Evolutionary conservation across 352 stramenopile species (phyloP).

Genomic region (Phytophthora kernoviae): DNA sequence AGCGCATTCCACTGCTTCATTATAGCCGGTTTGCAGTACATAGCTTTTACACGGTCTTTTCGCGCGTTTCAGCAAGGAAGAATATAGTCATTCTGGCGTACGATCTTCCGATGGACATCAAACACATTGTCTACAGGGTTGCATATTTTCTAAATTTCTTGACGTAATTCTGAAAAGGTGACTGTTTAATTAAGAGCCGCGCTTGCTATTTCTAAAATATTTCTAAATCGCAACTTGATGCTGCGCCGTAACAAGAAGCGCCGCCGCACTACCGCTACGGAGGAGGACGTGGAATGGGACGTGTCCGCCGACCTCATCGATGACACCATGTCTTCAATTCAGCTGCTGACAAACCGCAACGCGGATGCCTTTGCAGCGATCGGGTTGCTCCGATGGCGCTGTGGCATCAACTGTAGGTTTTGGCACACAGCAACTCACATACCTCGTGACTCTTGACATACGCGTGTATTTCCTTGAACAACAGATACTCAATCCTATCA

Average conservation of each 20-base stretch:
- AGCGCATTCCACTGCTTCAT: too few species aligned
- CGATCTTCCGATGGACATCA: too few species aligned
- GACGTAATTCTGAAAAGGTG: too few species aligned
- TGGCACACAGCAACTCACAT: neutral
- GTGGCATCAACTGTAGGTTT: constrained; percentile 62
- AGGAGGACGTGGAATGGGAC: constrained; percentile 34
- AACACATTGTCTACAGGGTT: too few species aligned
- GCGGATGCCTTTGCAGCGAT: constrained; percentile 37
- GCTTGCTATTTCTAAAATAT: too few species aligned
- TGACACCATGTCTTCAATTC: constrained; percentile 54
- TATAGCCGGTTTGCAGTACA: too few species aligned
- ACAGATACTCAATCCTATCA: constrained; percentile 59
- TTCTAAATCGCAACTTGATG: too few species aligned
- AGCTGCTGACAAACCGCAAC: constrained; percentile 57
- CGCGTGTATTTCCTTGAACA: neutral
- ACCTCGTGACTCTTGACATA: neutral
- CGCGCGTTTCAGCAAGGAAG: too few species aligned
- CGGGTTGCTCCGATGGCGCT: constrained; percentile 44
- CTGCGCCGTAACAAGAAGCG: constrained; percentile 34
- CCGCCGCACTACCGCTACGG: constrained; percentile 1
- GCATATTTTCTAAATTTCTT: too few species aligned
- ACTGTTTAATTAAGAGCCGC: too few species aligned
- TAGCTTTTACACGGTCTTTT: too few species aligned
- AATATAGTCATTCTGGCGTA: too few species aligned
- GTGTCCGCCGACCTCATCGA: constrained; percentile 41